Percentiles rank a stretch among this genome's conserved stretches.
Evolutionary conservation across 1,139 yeast species (phyloP).

Genomic region (Hanseniaspora sp.): DNA sequence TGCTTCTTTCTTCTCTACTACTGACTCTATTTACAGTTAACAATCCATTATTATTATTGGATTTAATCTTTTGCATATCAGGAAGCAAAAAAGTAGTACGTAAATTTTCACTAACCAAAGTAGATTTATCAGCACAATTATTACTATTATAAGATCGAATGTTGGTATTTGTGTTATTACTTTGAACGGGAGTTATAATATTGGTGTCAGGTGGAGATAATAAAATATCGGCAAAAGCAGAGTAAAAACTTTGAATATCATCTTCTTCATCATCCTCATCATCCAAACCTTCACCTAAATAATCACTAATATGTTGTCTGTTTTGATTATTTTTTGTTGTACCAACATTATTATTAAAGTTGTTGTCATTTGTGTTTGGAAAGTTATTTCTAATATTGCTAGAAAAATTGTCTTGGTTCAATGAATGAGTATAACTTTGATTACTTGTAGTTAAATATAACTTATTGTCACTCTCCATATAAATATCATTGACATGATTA

Average conservation of each 20-base stretch:
- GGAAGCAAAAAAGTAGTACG: slow-evolving; percentile 8
- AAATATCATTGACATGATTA: not conserved
- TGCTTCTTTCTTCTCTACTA: slow-evolving; percentile 12
- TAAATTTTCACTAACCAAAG: not conserved
- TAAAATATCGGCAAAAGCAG: slow-evolving; percentile 5
- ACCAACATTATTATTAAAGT: not conserved
- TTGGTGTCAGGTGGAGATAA: not conserved
- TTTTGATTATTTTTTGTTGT: not conserved
- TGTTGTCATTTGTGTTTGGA: not conserved
- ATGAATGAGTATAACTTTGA: not conserved
- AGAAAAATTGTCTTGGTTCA: not conserved
- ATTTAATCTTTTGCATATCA: slow-evolving; percentile 2
- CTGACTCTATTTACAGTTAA: slow-evolving; percentile 1
- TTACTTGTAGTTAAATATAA: not conserved
- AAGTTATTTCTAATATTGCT: not conserved
- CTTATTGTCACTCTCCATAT: not conserved
- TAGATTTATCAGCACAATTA: not conserved
- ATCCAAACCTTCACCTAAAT: not conserved
- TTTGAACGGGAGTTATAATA: too few species aligned
- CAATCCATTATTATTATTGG: not conserved
- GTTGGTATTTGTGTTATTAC: too few species aligned
- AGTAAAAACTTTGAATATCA: slow-evolving; percentile 12
- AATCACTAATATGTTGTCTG: not conserved
- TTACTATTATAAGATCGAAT: too few species aligned
- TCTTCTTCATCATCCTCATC: not conserved